A percentile compares a stretch with the other conserved stretches of the same genome.
phyloP scores from a whole-genome alignment of 345 rosid genomes.

The Hibiscus mutabilis region DNA sequence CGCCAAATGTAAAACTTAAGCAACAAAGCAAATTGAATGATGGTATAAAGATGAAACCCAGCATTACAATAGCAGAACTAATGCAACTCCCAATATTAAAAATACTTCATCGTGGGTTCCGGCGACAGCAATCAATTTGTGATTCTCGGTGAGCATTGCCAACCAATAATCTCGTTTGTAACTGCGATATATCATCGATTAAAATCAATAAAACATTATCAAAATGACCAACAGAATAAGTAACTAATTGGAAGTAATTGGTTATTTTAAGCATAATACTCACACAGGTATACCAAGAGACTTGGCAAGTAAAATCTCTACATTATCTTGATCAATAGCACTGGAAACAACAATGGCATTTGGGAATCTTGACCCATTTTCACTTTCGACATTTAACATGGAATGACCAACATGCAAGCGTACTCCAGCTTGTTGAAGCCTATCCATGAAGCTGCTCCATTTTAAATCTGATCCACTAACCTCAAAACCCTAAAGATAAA shows the following conservation, averaged over 20 bases:
- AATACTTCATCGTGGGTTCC: constrained; percentile 23
- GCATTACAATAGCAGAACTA: background rate
- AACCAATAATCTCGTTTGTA: constrained; percentile 27
- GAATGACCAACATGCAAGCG: constrained; percentile 18
- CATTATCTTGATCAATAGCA: constrained; percentile 26
- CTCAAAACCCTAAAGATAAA: constrained; percentile 21
- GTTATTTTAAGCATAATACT: background rate
- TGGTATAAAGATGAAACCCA: background rate
- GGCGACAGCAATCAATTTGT: constrained; percentile 25
- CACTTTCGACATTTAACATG: constrained; percentile 5
- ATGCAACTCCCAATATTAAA: background rate
- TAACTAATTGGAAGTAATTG: background rate
- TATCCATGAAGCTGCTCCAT: constrained; percentile 25
- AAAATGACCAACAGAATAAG: background rate
- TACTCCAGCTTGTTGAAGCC: constrained; percentile 17
- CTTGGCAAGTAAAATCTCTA: constrained; percentile 25
- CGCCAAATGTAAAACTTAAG: background rate
- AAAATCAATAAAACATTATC: background rate
- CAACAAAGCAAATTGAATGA: background rate
- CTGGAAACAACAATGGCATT: constrained; percentile 29
- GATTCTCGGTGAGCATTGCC: constrained; percentile 20
- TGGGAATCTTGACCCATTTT: constrained; percentile 19
- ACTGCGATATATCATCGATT: constrained; percentile 2
- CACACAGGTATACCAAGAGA: constrained; percentile 25
- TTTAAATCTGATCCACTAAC: constrained; percentile 24